Conservation (phyloP, 306 rosid species). For the Acmispon strigosus region DNA sequence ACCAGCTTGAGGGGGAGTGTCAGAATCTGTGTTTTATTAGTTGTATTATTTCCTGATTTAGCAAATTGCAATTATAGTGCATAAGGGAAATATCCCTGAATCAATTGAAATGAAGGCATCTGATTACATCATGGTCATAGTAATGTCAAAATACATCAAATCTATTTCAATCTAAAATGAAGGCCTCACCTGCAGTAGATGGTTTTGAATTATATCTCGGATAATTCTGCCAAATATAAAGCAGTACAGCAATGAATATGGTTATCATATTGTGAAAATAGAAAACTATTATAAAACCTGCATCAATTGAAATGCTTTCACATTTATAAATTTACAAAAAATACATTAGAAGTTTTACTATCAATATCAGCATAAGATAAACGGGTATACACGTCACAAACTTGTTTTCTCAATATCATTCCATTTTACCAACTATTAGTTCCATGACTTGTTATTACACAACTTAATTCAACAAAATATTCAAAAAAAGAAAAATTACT, state of each 20-base stretch:
- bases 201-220: conserved; percentile 96
- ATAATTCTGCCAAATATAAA: conserved; percentile 61
- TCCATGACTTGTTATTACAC: conserved; percentile 1
- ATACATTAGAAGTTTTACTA: not conserved
- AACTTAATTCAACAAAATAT: not conserved
- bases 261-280: conserved; percentile 6
- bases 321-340: not conserved
- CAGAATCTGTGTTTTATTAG: too few species aligned
- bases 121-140: not conserved
- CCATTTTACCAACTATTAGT: conserved; percentile 3
- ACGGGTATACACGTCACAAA: not conserved
- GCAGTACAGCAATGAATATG: not conserved
- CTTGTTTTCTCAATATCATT: conserved; percentile 5
- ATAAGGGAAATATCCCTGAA: too few species aligned
- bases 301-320: not conserved
- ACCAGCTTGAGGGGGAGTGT: too few species aligned
- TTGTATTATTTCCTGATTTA: too few species aligned
- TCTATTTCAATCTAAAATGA: conserved; percentile 13
- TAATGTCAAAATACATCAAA: not conserved
- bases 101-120: too few species aligned
- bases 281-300: not conserved
- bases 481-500: not conserved
- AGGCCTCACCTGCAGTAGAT: conserved; percentile 79
- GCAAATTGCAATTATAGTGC: too few species aligned
- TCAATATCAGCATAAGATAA: not conserved